Evolutionary conservation across 75 land plant species (phyloP), one percentile per base, ranked within the genome.

Genomic region (Selaginella moellendorffii): DNA sequence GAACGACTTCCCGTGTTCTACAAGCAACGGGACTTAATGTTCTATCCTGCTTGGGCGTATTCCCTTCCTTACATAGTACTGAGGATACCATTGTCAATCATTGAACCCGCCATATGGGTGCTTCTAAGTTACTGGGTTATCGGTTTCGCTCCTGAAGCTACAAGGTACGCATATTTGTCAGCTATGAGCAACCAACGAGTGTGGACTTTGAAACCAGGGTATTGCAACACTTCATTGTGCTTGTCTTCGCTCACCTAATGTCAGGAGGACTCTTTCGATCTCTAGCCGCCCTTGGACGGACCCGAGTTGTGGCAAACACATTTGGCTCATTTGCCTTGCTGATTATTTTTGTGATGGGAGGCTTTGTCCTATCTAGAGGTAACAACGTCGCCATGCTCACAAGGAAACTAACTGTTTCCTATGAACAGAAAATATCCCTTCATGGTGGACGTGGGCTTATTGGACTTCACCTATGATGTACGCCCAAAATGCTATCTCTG

Each of bases 401-500:
- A 36, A 5, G 46, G 14, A 36, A 36, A 5, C 14, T 36, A 36
- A 36, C 5, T 36, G 46, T 36, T 36, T 36, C 46, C 46, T 36
- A 36, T 36, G 5, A 5, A 56, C 72, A 77, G 79, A 62, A 20
- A 31, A 58, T 27, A 75, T 81, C 36, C 70, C 68, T 28, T 24
- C 53, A 31, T 81, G 81, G 83, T 81, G 83, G 83, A 75, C 74
- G 12, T 81, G 83, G 83, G 24, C 69, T 28, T 80, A 74, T 63
- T 80, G 74, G 73, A 20, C 64, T 9, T 80, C 83, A 17, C 83
- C 83, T 14, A 28, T 81, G 56, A 63, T 68, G 58, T 81, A 81
- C 59, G 78, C 69, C 17, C 77, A 78, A 62, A 74, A 71, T 54
- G 81, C 83, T 2, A 64, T 71, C 10, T 53, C 71, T 30, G 72